phyloP scores from a whole-genome alignment of 2,329 filamentous ascomycete genomes.

The Neofusicoccum sp. region DNA sequence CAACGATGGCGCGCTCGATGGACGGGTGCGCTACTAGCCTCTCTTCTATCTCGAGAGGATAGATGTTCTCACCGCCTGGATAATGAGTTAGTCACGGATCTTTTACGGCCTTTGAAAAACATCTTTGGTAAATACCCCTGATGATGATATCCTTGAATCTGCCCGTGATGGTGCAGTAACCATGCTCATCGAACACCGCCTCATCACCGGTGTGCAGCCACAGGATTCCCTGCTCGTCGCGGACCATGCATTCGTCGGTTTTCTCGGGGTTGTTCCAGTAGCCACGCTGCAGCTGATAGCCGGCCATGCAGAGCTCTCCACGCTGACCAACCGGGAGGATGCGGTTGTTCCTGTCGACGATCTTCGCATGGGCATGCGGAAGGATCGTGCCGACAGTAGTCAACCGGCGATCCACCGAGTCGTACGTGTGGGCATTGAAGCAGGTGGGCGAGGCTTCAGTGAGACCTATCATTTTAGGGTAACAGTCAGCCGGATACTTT shows the following conservation, averaged over 20 bases:
- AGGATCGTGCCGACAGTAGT: constrained; percentile 74
- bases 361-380: constrained; percentile 72
- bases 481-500: neutral
- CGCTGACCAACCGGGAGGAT: constrained; percentile 65
- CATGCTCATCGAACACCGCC: constrained; percentile 35
- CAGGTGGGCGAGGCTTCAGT: constrained; percentile 78
- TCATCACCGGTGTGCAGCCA: constrained; percentile 43
- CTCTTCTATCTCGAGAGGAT: constrained; percentile 74
- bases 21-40: constrained; percentile 63
- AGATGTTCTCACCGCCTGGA: constrained; percentile 42
- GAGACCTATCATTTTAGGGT: constrained; percentile 48
- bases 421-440: constrained; percentile 76
- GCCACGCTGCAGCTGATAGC: constrained; percentile 69
- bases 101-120: neutral
- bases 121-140: constrained; percentile 49
- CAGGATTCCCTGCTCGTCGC: constrained; percentile 57
- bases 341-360: constrained; percentile 65
- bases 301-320: constrained; percentile 75
- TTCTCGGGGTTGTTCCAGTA: constrained; percentile 69
- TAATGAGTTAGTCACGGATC: neutral
- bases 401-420: constrained; percentile 64
- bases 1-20: constrained; percentile 64
- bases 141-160: constrained; percentile 81
- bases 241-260: constrained; percentile 68
- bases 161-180: constrained; percentile 70